Base-by-base conservation (phyloP, 768 basidiomycete genomes). In the Arthromyces matolae region DNA sequence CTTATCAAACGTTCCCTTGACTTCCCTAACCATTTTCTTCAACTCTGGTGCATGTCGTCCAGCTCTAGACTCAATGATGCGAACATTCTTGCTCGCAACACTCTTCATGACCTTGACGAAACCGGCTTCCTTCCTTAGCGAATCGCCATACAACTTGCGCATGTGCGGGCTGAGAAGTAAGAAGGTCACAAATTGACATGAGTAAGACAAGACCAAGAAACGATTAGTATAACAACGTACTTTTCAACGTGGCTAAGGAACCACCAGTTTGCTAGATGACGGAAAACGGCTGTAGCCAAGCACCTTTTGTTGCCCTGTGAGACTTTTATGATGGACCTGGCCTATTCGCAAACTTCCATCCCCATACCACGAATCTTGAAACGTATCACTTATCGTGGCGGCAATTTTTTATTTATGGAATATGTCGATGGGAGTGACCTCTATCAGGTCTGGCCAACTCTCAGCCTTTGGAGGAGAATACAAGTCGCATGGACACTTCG, bases 61-160 rank as follows among this genome's bases (percentile, higher is more conserved):
- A 9, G 89, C 89, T 24, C 80, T 78, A 8, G 77, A 80, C 58
- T 91, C 89, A 20, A 95, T 63, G 6, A 87, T 74, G 23, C 79
- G 77, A 0, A 83, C 89, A 52, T 92, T 90, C 70, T 84, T 86
- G 60, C 77, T 83, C 3, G 93, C 93, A 8, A 94, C 91, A 50
- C 78, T 89, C 69, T 93, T 94, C 66, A 99, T 85, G n/a, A 97
- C 94, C 71, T 97, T 96, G 57, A 95, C 91, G 54, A 98, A 89
- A 42, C 96, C 96, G 1, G 94, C 95, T 49, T 98, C 95, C 67
- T 93, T 92, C 53, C 96, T 84, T 10, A 99, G 72, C 12, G 88
- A 84, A 60, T 94, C 83, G 3, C 96, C 95, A 64, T 99, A 99
- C 16, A 98, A 75, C 63, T 91, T 93, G 52, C 80, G 83, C 96